Evolutionary conservation across 768 basidiomycete genomes (phyloP).

Genomic region (Asterophora parasitica): DNA sequence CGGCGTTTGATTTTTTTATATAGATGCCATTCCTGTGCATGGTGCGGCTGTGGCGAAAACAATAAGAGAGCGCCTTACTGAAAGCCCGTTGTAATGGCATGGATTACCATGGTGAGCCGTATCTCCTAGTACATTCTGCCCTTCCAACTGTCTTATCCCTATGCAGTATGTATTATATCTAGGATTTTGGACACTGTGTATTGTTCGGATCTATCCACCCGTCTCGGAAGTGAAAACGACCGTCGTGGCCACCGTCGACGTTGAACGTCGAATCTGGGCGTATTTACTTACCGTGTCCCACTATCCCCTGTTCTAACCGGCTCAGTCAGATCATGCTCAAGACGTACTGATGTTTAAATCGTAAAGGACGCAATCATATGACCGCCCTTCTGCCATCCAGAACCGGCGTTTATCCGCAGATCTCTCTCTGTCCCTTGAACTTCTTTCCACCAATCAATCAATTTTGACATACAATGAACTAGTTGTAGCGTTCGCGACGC

Average conservation of each 20-base stretch:
- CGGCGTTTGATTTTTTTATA: neutral
- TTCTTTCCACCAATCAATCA: slow-evolving; percentile 25
- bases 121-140: neutral
- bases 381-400: slow-evolving; percentile 5
- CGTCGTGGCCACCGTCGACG: neutral
- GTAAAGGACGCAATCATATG: slow-evolving; percentile 14
- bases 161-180: neutral
- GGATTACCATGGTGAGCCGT: slow-evolving; percentile 4
- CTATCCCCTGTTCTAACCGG: slow-evolving; percentile 10
- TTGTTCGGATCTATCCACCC: neutral
- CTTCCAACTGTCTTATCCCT: neutral
- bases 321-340: slow-evolving; percentile 9
- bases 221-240: neutral
- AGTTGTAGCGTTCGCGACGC: slow-evolving; percentile 2
- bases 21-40: slow-evolving; percentile 52
- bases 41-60: slow-evolving; percentile 51
- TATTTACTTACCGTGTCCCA: too few relatives aligned
- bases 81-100: neutral
- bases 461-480: slow-evolving; percentile 14
- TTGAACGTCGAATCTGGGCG: neutral
- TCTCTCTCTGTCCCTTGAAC: slow-evolving; percentile 28
- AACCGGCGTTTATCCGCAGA: slow-evolving; percentile 27
- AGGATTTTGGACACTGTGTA: neutral
- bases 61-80: slow-evolving; percentile 50
- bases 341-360: slow-evolving; percentile 16